Evolutionary conservation across 2,329 filamentous ascomycete genomes (phyloP).

Genomic region (Dactylonectria macrodidyma): DNA sequence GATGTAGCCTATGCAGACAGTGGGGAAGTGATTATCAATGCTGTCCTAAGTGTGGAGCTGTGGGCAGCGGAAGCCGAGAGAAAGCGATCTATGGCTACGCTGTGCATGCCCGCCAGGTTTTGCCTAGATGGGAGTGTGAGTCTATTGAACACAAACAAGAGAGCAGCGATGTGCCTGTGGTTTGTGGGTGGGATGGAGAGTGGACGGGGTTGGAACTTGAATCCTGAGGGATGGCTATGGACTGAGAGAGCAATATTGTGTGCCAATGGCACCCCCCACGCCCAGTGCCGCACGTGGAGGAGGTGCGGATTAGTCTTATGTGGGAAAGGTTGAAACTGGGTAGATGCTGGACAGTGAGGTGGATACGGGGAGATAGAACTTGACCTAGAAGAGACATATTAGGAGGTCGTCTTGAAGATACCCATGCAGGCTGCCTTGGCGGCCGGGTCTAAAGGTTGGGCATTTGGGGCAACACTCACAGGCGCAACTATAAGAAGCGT

Average conservation of each 20-base stretch:
- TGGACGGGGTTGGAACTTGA: background rate
- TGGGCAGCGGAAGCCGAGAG: conserved; percentile 17
- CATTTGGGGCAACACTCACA: background rate
- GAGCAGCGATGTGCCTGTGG: background rate
- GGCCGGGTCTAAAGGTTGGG: conserved; percentile 11
- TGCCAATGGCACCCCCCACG: background rate
- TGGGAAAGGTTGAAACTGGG: background rate
- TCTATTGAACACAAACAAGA: background rate
- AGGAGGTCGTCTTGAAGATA: conserved; percentile 2
- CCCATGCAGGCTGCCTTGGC: conserved; percentile 9
- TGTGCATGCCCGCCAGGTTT: conserved; percentile 6
- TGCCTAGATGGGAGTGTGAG: conserved; percentile 5
- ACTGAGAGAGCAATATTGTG: background rate
- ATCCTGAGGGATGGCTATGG: background rate
- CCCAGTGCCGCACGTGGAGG: background rate
- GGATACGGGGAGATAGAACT: conserved; percentile 6
- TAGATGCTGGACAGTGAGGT: conserved; percentile 2
- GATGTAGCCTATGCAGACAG: conserved; percentile 8
- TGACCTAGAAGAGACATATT: conserved; percentile 9
- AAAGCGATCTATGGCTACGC: conserved; percentile 32
- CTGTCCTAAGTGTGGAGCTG: conserved; percentile 21
- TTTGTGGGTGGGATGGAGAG: background rate
- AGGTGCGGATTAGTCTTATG: background rate
- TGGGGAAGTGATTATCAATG: conserved; percentile 20
- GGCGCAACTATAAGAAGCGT: conserved; percentile 16